phyloP scores from a whole-genome alignment of 2,329 filamentous ascomycete genomes.

The Dactylellina leptospora region DNA sequence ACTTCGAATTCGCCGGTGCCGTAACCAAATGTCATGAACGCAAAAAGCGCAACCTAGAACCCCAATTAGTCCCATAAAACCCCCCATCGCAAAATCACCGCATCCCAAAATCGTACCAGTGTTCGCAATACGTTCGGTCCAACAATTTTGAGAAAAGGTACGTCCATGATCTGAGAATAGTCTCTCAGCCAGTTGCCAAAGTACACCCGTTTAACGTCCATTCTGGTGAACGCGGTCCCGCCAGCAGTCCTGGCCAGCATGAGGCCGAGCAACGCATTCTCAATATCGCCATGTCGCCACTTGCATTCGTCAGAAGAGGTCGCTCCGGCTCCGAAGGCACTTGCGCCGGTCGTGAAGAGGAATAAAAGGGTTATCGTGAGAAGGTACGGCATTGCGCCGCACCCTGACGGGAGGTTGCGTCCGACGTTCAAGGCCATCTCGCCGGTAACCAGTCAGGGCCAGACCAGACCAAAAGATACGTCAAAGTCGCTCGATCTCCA shows the following conservation, averaged over 20 bases:
- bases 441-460: slow-evolving; percentile 6
- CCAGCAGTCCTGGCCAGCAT: slow-evolving; percentile 47
- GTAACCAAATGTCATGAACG: slow-evolving; percentile 87
- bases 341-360: slow-evolving; percentile 43
- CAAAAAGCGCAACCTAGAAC: slow-evolving; percentile 76
- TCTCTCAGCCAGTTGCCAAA: slow-evolving; percentile 69
- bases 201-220: slow-evolving; percentile 52
- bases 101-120: slow-evolving; percentile 61
- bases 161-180: slow-evolving; percentile 93
- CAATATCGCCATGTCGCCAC: slow-evolving; percentile 52
- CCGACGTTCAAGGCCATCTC: slow-evolving; percentile 26
- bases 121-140: slow-evolving; percentile 90
- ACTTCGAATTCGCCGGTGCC: slow-evolving; percentile 87
- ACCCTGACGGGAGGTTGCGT: slow-evolving; percentile 34
- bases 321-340: slow-evolving; percentile 46
- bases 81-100: not conserved
- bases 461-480: slow-evolving; percentile 7
- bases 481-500: not conserved
- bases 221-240: slow-evolving; percentile 45
- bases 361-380: slow-evolving; percentile 45
- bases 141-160: slow-evolving; percentile 89
- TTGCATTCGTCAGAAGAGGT: slow-evolving; percentile 51
- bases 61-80: slow-evolving; percentile 32
- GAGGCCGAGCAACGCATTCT: slow-evolving; percentile 50
- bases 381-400: slow-evolving; percentile 35